Percentiles rank a stretch among this genome's conserved stretches.
Evolutionary conservation across 345 rosid genomes (phyloP).

Genomic region (Hibiscus mutabilis): DNA sequence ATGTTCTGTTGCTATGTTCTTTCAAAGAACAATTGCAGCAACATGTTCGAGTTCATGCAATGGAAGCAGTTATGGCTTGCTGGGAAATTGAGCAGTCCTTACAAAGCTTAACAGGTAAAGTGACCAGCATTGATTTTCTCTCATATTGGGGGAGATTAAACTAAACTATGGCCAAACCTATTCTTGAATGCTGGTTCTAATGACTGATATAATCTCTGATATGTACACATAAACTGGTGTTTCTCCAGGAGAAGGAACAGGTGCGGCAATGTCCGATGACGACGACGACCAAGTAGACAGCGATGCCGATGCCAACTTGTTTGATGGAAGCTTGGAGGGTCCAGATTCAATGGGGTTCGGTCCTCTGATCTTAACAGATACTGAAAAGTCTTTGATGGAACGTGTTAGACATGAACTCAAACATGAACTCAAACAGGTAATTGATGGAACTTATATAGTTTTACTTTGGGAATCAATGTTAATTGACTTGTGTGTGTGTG

Average conservation of each 20-base stretch:
- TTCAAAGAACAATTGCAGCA: slow-evolving; percentile 97
- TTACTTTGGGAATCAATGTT: background rate
- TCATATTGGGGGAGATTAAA: no score
- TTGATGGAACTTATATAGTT: background rate
- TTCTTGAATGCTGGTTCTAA: slow-evolving; percentile 2
- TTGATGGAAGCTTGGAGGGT: slow-evolving; percentile 72
- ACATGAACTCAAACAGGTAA: slow-evolving; percentile 91
- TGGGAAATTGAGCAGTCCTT: slow-evolving; percentile 98
- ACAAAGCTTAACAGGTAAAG: slow-evolving; percentile 83
- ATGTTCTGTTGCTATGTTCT: slow-evolving; percentile 83
- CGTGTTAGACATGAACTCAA: slow-evolving; percentile 92
- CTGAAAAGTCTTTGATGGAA: slow-evolving; percentile 93
- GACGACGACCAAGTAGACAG: slow-evolving; percentile 94
- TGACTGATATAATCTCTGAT: background rate
- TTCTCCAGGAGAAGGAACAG: slow-evolving; percentile 92
- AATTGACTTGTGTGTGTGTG: background rate
- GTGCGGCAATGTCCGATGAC: slow-evolving; percentile 97
- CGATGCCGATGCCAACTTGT: slow-evolving; percentile 72
- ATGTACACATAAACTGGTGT: slow-evolving; percentile 45
- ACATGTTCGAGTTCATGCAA: slow-evolving; percentile 96
- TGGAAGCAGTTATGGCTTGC: slow-evolving; percentile 99
- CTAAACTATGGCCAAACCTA: background rate
- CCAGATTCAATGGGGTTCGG: slow-evolving; percentile 75
- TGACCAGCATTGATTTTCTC: background rate
- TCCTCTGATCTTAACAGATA: slow-evolving; percentile 88